phyloP scores from a whole-genome alignment of 2,329 filamentous ascomycete species.

The Colletotrichum somersetense region DNA sequence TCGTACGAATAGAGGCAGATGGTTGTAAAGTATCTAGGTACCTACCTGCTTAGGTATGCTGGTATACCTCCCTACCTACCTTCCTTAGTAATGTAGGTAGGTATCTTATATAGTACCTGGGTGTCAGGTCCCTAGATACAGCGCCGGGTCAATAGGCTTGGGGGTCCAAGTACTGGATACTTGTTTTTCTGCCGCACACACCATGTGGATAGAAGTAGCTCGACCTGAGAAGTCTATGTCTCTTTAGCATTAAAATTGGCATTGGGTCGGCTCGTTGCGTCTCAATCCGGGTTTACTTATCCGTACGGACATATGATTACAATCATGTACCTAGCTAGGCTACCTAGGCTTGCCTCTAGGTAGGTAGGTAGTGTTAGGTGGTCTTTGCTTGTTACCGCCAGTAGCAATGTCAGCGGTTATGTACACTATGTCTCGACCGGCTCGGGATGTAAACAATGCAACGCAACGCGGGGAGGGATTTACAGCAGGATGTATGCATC shows the following conservation, averaged over 20 bases:
- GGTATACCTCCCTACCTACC: neutral
- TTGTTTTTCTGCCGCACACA: neutral
- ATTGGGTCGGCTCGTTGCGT: neutral
- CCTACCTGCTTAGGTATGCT: too few species aligned
- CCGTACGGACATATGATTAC: too few species aligned
- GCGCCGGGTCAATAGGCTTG: neutral
- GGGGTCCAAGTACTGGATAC: neutral
- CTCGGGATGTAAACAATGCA: conserved; percentile 1
- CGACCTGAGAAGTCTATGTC: neutral
- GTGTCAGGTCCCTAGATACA: too few species aligned
- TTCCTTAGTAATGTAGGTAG: too few species aligned
- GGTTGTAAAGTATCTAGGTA: neutral
- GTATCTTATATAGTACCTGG: too few species aligned
- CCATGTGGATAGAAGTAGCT: neutral
- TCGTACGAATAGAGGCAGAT: neutral
- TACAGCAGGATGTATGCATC: too few species aligned
- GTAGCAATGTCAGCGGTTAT: neutral
- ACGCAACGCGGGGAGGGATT: conserved; percentile 5
- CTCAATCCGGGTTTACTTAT: too few species aligned
- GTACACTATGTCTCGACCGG: neutral
- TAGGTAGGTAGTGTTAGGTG: too few species aligned
- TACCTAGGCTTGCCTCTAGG: too few species aligned
- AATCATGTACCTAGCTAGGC: too few species aligned
- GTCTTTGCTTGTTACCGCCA: conserved; percentile 1
- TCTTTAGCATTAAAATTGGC: neutral